Percentiles rank a stretch among this genome's conserved stretches.
Evolutionary conservation across 768 basidiomycete species (phyloP).

Genomic region (Xerocomus brunneocitrinus): DNA sequence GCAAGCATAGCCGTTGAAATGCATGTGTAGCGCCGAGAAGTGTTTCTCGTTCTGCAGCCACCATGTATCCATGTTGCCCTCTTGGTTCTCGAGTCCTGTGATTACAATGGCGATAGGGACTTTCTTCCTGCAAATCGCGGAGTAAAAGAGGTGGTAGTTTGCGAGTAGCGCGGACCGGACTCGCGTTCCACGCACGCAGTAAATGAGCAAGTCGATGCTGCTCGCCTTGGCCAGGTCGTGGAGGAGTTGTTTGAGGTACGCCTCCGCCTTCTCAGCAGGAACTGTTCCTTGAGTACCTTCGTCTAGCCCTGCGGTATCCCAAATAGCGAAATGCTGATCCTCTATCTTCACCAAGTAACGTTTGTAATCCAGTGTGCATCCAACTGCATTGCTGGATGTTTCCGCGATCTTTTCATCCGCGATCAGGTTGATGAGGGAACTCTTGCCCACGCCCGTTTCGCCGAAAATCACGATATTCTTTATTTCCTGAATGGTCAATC

Average conservation of each 20-base stretch:
- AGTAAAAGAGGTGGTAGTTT: constrained; percentile 38
- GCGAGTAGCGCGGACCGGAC: constrained; percentile 16
- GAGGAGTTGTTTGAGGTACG: constrained; percentile 27
- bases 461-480: constrained; percentile 21
- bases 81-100: constrained; percentile 37
- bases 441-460: constrained; percentile 23
- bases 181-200: constrained; percentile 27
- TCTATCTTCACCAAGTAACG: constrained; percentile 8
- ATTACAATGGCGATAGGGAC: constrained; percentile 38
- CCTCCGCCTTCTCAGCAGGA: constrained; percentile 22
- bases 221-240: constrained; percentile 8
- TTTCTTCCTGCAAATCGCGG: constrained; percentile 34
- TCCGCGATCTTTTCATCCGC: constrained; percentile 6
- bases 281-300: constrained; percentile 20
- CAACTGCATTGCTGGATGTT: constrained; percentile 20
- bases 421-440: constrained; percentile 22
- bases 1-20: constrained; percentile 35
- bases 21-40: constrained; percentile 29
- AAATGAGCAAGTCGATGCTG: constrained; percentile 23
- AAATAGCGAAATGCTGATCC: constrained; percentile 14
- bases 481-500: background rate
- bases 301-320: constrained; percentile 26
- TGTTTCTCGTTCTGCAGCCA: constrained; percentile 26
- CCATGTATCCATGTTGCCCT: constrained; percentile 27
- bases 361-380: constrained; percentile 14